phyloP scores from a whole-genome alignment of 805 yeast species.

The Ascoidea rubescens region DNA sequence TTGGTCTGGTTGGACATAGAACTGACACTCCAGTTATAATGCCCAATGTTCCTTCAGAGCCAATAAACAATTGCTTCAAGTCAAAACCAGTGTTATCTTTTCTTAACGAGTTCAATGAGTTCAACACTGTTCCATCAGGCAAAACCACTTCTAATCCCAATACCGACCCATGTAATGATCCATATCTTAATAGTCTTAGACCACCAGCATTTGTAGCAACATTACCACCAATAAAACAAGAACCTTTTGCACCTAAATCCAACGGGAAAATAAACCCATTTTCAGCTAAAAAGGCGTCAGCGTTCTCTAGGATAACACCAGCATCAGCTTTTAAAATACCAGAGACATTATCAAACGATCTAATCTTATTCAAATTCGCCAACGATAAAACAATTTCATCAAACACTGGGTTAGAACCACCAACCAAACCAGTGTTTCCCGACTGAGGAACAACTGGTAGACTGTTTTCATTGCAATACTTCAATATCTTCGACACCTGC shows the following conservation, averaged over 20 bases:
- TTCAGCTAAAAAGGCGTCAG: constrained; percentile 66
- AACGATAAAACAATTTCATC: constrained; percentile 76
- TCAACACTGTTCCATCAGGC: constrained; percentile 64
- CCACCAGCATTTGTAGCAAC: constrained; percentile 98
- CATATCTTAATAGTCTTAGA: constrained; percentile 71
- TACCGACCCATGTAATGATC: constrained; percentile 85
- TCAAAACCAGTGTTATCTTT: constrained; percentile 96
- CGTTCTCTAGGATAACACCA: constrained; percentile 77
- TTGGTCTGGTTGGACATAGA: constrained; percentile 81
- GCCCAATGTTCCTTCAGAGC: constrained; percentile 89
- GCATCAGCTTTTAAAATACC: constrained; percentile 87
- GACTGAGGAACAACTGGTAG: constrained; percentile 93
- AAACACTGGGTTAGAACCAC: constrained; percentile 85
- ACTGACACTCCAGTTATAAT: constrained; percentile 82
- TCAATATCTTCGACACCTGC: constrained; percentile 63
- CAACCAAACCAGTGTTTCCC: constrained; percentile 93
- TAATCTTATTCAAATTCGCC: constrained; percentile 56
- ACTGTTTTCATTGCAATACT: constrained; percentile 63
- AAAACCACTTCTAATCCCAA: constrained; percentile 87
- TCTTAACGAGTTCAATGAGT: constrained; percentile 73
- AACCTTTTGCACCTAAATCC: constrained; percentile 93
- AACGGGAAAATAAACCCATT: constrained; percentile 85
- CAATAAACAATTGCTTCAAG: constrained; percentile 82
- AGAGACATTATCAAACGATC: constrained; percentile 68
- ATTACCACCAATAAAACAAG: constrained; percentile 91